These are phyloP conservation scores for Oryza glumipatula DNA, from an alignment of 176 grass and related monocot genomes.

Conservation along the genomic window DNA sequence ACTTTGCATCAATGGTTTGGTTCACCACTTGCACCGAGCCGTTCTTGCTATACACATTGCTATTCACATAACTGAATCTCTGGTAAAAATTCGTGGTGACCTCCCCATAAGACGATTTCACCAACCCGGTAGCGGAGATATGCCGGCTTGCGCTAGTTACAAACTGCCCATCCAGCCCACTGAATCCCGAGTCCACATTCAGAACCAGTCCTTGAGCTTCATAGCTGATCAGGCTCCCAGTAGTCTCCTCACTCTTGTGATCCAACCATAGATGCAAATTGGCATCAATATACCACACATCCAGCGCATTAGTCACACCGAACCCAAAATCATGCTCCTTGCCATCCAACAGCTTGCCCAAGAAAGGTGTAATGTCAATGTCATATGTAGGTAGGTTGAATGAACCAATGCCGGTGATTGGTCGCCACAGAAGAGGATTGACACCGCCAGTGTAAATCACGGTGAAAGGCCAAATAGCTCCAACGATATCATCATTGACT, in stretches of 20 bases:
- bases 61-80: constrained; percentile 42
- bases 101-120: constrained; percentile 46
- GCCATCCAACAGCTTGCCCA: constrained; percentile 45
- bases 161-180: constrained; percentile 47
- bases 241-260: constrained; percentile 36
- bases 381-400: constrained; percentile 53
- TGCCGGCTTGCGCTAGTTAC: constrained; percentile 24
- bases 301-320: constrained; percentile 35
- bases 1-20: constrained; percentile 55
- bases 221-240: constrained; percentile 40
- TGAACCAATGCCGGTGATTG: constrained; percentile 48
- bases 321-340: constrained; percentile 51
- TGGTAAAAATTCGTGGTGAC: constrained; percentile 51
- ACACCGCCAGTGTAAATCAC: constrained; percentile 47
- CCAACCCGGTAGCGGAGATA: constrained; percentile 44
- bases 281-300: constrained; percentile 47
- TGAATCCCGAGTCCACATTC: constrained; percentile 28
- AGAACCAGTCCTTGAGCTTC: constrained; percentile 21
- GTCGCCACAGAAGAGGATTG: constrained; percentile 52
- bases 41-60: constrained; percentile 31
- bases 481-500: constrained; percentile 41
- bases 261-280: constrained; percentile 60
- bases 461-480: constrained; percentile 43
- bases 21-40: constrained; percentile 45
- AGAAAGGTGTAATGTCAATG: constrained; percentile 53